Evolutionary conservation across 2,329 filamentous ascomycete genomes (phyloP), one percentile per base, ranked within the genome.

Genomic region (Fusarium tanahbumbuense): DNA sequence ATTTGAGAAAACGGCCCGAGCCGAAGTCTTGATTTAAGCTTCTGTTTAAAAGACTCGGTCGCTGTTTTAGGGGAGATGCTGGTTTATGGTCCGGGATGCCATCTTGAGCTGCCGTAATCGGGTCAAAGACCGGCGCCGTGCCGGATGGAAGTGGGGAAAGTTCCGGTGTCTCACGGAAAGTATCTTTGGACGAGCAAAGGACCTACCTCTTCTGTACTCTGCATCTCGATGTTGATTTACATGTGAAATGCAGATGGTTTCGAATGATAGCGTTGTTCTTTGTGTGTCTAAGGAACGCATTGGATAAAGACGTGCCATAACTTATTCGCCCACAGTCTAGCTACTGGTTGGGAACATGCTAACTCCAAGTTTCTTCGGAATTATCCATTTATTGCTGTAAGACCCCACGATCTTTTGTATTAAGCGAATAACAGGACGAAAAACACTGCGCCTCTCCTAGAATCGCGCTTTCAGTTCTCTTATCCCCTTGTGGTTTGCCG

Each of bases 1-100:
- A 23, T 61, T 68, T 41, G 34, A 63, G 68, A 23, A 6, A 71
- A 55, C 68, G 68, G 68, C 23, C 68, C 68, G 68, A 68, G 41
- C 68, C 68, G 63, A 55, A 41, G 22, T 32, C n/a, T 46, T 28
- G 37, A 28, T 32, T 48, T 48, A 42, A 40, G 20, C 44, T 47
- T 48, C 22, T 22, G 9, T n/a, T 8, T 7, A 3, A 42, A 5
- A 23, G 44, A 12, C 34, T 71, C 68, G 68, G 68, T 68, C 28
- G 15, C 64, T 32, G 22, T 46, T 64, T 71, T 60, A 28, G 22
- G 66, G n/a, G 13, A 40, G 27, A 41, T 28, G 28, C 47, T 16
- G 18, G 3, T 15, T 32, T 47, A 4, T 50, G 28, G 52, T 18
- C 62, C 23, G 58, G 42, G 65, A 22, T 50, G 34, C 1, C n/a